Base-by-base conservation (phyloP, 2,329 filamentous ascomycete species). In the Cryphonectria naterciae region DNA sequence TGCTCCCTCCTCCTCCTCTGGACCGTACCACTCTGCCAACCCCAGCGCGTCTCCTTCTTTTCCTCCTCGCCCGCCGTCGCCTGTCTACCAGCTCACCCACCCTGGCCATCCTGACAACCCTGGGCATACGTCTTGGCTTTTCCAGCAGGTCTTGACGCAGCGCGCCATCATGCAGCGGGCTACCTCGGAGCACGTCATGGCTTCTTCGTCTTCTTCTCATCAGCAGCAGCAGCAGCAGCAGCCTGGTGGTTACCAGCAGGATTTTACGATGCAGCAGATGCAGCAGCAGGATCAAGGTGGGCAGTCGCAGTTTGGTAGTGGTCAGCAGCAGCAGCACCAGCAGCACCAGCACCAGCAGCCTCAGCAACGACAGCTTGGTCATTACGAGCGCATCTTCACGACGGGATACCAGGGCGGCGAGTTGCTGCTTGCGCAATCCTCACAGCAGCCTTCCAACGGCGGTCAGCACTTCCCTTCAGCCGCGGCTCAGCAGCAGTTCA, bases 211-310 rank as follows among this genome's bases (percentile, higher is more conserved):
- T 32, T 46, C 43, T 35, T 19, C 22, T 19, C 35, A 41, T 35
- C 64, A 41, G 52, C 65, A 67, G 13, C 28, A 41, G 7, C 49
- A 43, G 11, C 52, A 67, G 32, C 63, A 65, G 35, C 54, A 32
- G 54, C 52, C 1, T 39, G 37, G 37, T 39, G 37, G 37, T 10
- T 39, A 39, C 37, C 37, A 39, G 5, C 37, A 39, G 2, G 28
- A 58, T 15, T 11, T 25, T 37, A 52, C 63, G 46, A 8, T 39
- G n/a, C n/a, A n/a, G n/a, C n/a, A n/a, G 43, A 32, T 10, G 54
- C 46, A 54, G 28, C 46, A 54, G 28, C 63, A 65, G 15, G 4
- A 11, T 15, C 62, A 65, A 41, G 41, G 39, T 65, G 22, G 6
- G 39, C 63, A 62, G 35, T 35, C 28, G 32, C 46, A 54, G 5